Percentiles rank a stretch among this genome's conserved stretches.
Conservation (phyloP, 1,284 basidiomycete species). For the Boletus semigastroideus region DNA sequence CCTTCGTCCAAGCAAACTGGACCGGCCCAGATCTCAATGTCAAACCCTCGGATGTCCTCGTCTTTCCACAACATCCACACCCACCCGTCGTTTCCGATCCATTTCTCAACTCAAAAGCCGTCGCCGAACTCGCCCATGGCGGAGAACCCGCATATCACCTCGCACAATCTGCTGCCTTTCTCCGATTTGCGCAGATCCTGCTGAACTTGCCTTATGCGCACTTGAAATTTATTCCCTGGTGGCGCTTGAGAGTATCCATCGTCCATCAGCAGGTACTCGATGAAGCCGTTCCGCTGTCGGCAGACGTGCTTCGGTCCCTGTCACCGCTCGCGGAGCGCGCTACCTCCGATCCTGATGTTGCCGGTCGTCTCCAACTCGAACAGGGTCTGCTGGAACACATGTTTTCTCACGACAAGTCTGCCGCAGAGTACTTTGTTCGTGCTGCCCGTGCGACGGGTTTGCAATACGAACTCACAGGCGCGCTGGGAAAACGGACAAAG, state of each 20-base stretch:
- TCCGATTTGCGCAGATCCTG: slow-evolving; percentile 76
- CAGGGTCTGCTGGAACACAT: slow-evolving; percentile 79
- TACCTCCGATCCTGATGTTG: slow-evolving; percentile 57
- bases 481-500: slow-evolving; percentile 92
- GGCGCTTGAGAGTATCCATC: slow-evolving; percentile 73
- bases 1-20: slow-evolving; percentile 95
- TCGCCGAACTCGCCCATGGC: slow-evolving; percentile 77
- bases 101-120: slow-evolving; percentile 66
- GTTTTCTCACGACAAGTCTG: slow-evolving; percentile 73
- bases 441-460: slow-evolving; percentile 80
- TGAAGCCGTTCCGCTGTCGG: slow-evolving; percentile 70
- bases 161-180: slow-evolving; percentile 64
- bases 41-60: slow-evolving; percentile 52
- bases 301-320: slow-evolving; percentile 48
- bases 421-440: slow-evolving; percentile 77
- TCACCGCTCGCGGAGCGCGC: slow-evolving; percentile 46
- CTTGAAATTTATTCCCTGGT: slow-evolving; percentile 62
- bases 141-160: slow-evolving; percentile 99
- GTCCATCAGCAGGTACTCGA: slow-evolving; percentile 87
- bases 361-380: slow-evolving; percentile 75
- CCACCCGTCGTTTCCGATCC: slow-evolving; percentile 42
- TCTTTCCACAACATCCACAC: slow-evolving; percentile 31
- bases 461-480: slow-evolving; percentile 91
- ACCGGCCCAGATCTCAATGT: slow-evolving; percentile 88
- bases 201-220: slow-evolving; percentile 54